A percentile compares a stretch with the other conserved stretches of the same genome.
phyloP scores from a whole-genome alignment of 768 basidiomycete genomes.

The Lentinula lateritia region DNA sequence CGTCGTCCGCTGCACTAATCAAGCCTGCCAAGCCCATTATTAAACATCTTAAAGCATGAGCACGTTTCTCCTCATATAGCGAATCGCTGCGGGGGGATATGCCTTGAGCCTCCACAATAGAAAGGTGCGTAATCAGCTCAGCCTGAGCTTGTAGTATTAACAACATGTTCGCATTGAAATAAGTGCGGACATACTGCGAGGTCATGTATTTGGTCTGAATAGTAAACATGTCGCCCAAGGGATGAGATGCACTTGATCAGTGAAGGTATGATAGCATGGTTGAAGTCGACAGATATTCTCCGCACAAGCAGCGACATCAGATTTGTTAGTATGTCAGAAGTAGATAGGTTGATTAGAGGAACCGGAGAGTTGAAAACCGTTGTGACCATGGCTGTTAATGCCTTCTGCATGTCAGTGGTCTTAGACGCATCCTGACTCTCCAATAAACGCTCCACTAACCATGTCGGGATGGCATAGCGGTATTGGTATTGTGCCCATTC shows the following conservation, averaged over 20 bases:
- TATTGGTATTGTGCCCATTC: conserved; percentile 93
- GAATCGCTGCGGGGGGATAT: conserved; percentile 33
- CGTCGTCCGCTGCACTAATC: conserved; percentile 55
- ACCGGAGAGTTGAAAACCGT: conserved; percentile 78
- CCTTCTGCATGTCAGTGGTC: conserved; percentile 45
- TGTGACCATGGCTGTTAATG: conserved; percentile 74
- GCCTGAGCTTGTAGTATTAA: conserved; percentile 29
- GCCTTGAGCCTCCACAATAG: conserved; percentile 64
- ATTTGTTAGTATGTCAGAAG: conserved; percentile 81
- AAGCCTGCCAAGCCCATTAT: conserved; percentile 68
- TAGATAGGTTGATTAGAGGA: conserved; percentile 84
- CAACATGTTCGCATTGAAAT: background rate
- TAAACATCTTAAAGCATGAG: conserved; percentile 65
- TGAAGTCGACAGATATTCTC: conserved; percentile 51
- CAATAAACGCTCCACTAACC: conserved; percentile 73
- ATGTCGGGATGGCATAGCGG: conserved; percentile 83
- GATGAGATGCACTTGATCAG: conserved; percentile 78
- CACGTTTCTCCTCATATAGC: conserved; percentile 32
- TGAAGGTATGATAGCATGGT: conserved; percentile 60
- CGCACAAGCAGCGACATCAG: conserved; percentile 72
- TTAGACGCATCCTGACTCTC: conserved; percentile 50
- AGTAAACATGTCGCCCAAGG: conserved; percentile 88
- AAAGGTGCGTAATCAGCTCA: conserved; percentile 73
- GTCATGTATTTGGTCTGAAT: conserved; percentile 94
- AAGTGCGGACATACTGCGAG: conserved; percentile 46